Evolutionary conservation across 176 grass and related monocot species (phyloP).

Genomic region (Melocanna baccifera): DNA sequence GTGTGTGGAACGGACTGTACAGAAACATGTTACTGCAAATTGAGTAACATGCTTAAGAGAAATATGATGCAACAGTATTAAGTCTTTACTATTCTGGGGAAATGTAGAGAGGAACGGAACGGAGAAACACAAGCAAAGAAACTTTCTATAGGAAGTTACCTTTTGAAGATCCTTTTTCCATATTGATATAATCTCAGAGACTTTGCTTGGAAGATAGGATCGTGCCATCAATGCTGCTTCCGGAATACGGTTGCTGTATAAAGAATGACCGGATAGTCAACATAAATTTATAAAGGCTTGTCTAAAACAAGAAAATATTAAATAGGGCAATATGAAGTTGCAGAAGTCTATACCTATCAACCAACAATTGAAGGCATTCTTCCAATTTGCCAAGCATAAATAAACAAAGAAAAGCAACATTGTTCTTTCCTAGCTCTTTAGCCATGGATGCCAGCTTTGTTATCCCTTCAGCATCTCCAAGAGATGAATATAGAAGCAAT

Average conservation of each 20-base stretch:
- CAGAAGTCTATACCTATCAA: constrained; percentile 60
- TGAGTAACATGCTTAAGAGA: constrained; percentile 12
- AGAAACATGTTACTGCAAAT: not conserved
- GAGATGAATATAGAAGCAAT: constrained; percentile 82
- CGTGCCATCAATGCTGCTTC: constrained; percentile 89
- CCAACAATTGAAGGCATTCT: constrained; percentile 78
- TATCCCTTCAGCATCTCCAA: constrained; percentile 88
- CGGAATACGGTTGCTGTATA: constrained; percentile 69
- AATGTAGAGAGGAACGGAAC: not conserved
- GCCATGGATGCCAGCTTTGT: constrained; percentile 68
- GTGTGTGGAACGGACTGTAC: not conserved
- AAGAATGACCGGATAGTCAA: not conserved
- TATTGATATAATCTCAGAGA: constrained; percentile 61
- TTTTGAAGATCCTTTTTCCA: constrained; percentile 87
- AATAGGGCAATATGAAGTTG: not conserved
- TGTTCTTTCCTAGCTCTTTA: constrained; percentile 88
- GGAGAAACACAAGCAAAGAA: not conserved
- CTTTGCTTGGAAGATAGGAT: constrained; percentile 90
- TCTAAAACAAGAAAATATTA: constrained; percentile 10
- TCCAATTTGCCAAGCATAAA: constrained; percentile 87
- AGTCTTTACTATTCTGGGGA: not conserved
- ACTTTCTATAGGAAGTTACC: constrained; percentile 28
- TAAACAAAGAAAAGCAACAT: constrained; percentile 86
- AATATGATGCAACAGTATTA: not conserved
- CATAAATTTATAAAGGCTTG: not conserved